Evolutionary conservation across 2,329 filamentous ascomycete species (phyloP), one percentile per base, ranked within the genome.

Genomic region (Hypoxylon sp.): DNA sequence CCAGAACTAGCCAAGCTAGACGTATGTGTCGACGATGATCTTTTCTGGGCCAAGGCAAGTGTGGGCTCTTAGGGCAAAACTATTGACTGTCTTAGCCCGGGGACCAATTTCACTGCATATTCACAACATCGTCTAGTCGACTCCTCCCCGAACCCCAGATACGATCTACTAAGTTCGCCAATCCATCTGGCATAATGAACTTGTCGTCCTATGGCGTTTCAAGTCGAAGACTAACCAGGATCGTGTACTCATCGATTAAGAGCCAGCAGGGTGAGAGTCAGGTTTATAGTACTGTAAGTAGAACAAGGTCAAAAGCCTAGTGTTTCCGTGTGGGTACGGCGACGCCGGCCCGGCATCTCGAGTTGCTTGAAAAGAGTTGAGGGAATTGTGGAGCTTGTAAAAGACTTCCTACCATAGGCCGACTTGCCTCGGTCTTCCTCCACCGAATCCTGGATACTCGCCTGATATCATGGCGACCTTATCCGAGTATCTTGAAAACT

Each of bases 11-110:
- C 25, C 21, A 26, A 27, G 36, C 17, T n/a, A 31, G 31, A 15
- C 15, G 17, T 35, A 23, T 34, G 12, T 38, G 13, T 31, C 32
- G 7, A 34, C 13, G 48, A 49, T 49, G 43, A 56, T 52, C 53
- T 36, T 55, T 45, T 29, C 47, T 51, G 9, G 15, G 36, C 26
- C 31, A 30, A 48, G 44, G 4, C 17, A 45, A 36, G 25, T 19
- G 11, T 27, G n/a, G n/a, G 29, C 12, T 15, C 23, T 35, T 43
- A 41, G 38, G 30, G 13, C 19, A 12, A 29, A 36, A 54, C 41
- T 50, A 53, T 53, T 26, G 49, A 37, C 26, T 31, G 21, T 27
- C 12, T 16, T 34, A 15, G 12, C 9, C 17, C 17, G 9, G 13
- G 19, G 13, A 34, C 29, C 42, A 19, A 30, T 41, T 27, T 13